Base-by-base conservation (phyloP, 139 green algal species). In the Chlamydomonas sphaeroides region DNA sequence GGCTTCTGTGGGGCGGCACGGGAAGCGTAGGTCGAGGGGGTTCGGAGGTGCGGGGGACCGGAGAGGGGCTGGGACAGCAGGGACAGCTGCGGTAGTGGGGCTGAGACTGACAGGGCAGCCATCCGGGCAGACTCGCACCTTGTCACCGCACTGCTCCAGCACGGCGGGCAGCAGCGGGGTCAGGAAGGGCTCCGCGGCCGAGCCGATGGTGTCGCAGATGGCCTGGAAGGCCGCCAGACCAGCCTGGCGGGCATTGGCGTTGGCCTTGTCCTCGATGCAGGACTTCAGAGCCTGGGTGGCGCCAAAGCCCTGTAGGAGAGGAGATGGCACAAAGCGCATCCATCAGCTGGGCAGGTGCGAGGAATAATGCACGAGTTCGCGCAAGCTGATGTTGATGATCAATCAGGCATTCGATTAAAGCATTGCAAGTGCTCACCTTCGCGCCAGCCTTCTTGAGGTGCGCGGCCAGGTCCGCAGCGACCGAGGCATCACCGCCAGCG, bases 81-180 rank as follows among this genome's bases (percentile, higher is more conserved):
- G n/a, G n/a, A n/a, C n/a, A n/a, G n/a, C n/a, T n/a, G n/a, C n/a
- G n/a, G n/a, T n/a, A n/a, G n/a, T n/a, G n/a, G n/a, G n/a, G n/a
- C n/a, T n/a, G n/a, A n/a, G n/a, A n/a, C n/a, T n/a, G n/a, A n/a
- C n/a, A n/a, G n/a, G n/a, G n/a, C n/a, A n/a, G n/a, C n/a, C n/a
- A 51, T 51, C 45, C 45, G 45, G 14, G 45, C 45, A 51, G 45
- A n/a, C 49, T 18, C 73, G 26, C 53, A 86, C 88, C 92, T 97
- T 96, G 90, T 97, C 90, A 51, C 84, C 84, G 42, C 89, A 86
- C 35, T 85, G 80, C 42, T 93, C 84, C 56, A 97, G 80, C 67
- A 95, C 61, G n/a, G 72, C 66, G 45, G 88, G 78, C 76, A 97
- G 83, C 62, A 93, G 68, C 41, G 83, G 59, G 25, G 93, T 77